Evolutionary conservation across 495 filamentous ascomycete genomes (phyloP).

Genomic region (Aspergillus bridgeri): DNA sequence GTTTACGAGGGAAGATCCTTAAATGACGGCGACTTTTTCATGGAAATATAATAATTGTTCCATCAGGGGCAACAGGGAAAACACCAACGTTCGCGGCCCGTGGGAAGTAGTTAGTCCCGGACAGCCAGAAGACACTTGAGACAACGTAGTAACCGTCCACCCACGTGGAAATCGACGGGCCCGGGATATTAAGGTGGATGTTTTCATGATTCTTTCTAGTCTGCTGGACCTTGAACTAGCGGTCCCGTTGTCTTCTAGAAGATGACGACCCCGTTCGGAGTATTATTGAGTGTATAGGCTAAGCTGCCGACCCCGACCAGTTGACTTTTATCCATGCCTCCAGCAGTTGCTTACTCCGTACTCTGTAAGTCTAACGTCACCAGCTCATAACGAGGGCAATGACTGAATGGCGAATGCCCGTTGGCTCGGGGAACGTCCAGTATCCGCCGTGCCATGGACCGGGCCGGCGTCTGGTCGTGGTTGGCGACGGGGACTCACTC

Average conservation of each 20-base stretch:
- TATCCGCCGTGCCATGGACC: conserved; percentile 20
- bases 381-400: neutral
- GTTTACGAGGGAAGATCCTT: neutral
- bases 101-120: too few relatives aligned
- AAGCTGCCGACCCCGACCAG: neutral
- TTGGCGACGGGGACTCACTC: conserved; percentile 5
- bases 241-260: neutral
- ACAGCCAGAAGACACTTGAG: neutral
- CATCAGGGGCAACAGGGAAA: too few relatives aligned
- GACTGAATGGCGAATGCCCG: conserved; percentile 10
- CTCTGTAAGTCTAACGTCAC: neutral
- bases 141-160: neutral
- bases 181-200: neutral
- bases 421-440: conserved; percentile 15
- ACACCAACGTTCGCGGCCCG: too few relatives aligned
- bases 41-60: too few relatives aligned
- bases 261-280: too few relatives aligned
- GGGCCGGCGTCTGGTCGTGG: conserved; percentile 14
- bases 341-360: neutral
- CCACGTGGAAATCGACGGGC: neutral
- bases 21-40: too few relatives aligned
- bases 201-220: neutral
- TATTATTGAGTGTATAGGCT: neutral
- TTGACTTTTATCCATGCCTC: too few relatives aligned
- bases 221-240: too few relatives aligned